Evolutionary conservation across 305 asterid species (phyloP).

Genomic region (Withania somnifera): DNA sequence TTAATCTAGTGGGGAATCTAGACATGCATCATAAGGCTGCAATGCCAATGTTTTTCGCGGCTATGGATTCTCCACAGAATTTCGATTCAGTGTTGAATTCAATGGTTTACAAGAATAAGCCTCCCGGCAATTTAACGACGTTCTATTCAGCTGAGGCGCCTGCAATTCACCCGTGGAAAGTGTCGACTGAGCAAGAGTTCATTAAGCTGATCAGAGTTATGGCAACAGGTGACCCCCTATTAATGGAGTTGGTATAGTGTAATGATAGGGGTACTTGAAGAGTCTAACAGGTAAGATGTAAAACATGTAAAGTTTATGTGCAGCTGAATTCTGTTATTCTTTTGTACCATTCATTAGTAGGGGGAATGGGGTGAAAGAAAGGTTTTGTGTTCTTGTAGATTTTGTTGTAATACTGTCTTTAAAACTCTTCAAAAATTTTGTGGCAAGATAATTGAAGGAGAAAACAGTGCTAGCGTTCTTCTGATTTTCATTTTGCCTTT

Average conservation of each 20-base stretch:
- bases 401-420: conserved; percentile 15
- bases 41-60: conserved; percentile 77
- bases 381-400: conserved; percentile 35
- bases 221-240: conserved; percentile 96
- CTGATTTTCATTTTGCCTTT: conserved; percentile 6
- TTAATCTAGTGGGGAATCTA: conserved; percentile 59
- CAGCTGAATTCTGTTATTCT: conserved; percentile 10
- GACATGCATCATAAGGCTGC: conserved; percentile 96
- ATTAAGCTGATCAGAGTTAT: conserved; percentile 68
- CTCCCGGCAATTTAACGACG: conserved; percentile 53
- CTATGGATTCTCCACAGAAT: conserved; percentile 76
- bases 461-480: conserved; percentile 13
- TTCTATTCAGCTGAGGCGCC: conserved; percentile 80
- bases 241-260: conserved; percentile 70
- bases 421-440: conserved; percentile 14
- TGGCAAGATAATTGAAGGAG: conserved; percentile 20
- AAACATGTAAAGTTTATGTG: conserved; percentile 7
- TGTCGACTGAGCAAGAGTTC: conserved; percentile 82
- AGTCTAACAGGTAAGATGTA: background rate
- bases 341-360: conserved; percentile 34
- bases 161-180: conserved; percentile 88
- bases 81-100: conserved; percentile 59
- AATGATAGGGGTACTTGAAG: conserved; percentile 12
- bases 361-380: conserved; percentile 10
- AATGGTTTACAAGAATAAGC: conserved; percentile 65